Evolutionary conservation across 2,329 filamentous ascomycete species (phyloP), one percentile per base, ranked within the genome.

Genomic region (Chaetomiaceae sp.): DNA sequence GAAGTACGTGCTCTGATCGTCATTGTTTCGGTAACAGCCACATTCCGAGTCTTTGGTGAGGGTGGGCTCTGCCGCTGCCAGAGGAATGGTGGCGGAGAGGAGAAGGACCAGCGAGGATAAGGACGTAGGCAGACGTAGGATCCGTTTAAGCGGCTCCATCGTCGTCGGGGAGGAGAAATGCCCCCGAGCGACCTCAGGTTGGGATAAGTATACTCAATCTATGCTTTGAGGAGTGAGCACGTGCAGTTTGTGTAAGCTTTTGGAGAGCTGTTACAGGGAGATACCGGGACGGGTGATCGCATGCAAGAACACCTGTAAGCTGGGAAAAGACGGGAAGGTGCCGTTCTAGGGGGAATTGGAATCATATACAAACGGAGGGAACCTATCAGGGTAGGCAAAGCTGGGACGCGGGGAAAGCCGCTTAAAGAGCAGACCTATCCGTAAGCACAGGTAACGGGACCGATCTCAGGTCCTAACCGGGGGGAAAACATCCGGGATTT

Each of bases 21-120:
- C 73, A 58, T 79, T 77, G 59, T 73, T 76, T 45, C 75, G 62
- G 58, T 71, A 80, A 61, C 77, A 79, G 51, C 68, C 67, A 63
- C 77, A 80, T 37, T 65, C 61, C 23, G 65, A 60, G 47, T 71
- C 69, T 10, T 67, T 59, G 5, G 64, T 65, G 6, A 61, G 60
- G 30, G 56, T 20, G 1, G 57, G 55, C 11, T 42, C 51, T 18
- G 57, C 57, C 14, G 53, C 20, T 18, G 54, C 43, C 8, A 57
- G 40, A n/a, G 54, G 60, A 8, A 29, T 18, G 7, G 52, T 11
- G 38, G 52, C 48, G 9, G 60, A 52, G 16, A 60, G 23, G 29
- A 63, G 53, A 43, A 61, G 14, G 33, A 61, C 23, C 44, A 61
- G 52, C 2, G 53, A 59, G 32, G 58, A 54, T 10, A 58, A 14